phyloP scores from a whole-genome alignment of 2,329 filamentous ascomycete species.

The Alternaria longipes region DNA sequence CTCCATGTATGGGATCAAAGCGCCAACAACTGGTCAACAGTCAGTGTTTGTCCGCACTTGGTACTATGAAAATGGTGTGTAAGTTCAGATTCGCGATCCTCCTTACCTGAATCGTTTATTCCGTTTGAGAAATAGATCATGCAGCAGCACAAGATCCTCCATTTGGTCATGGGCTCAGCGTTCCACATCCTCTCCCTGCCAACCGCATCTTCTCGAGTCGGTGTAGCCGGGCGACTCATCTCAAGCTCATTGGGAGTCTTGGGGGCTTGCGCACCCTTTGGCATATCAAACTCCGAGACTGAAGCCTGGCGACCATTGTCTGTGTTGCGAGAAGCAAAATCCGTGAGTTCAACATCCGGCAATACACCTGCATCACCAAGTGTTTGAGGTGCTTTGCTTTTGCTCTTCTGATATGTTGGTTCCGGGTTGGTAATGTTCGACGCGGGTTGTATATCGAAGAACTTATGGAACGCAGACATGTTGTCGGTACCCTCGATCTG shows the following conservation, averaged over 20 bases:
- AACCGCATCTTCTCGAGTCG: constrained; percentile 51
- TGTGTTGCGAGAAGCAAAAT: constrained; percentile 31
- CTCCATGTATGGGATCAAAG: constrained; percentile 83
- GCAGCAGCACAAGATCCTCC: constrained; percentile 70
- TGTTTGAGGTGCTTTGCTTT: constrained; percentile 22
- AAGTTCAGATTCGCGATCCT: neutral
- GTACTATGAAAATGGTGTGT: neutral
- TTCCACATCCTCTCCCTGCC: constrained; percentile 66
- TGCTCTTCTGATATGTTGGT: constrained; percentile 44
- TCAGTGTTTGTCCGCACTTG: constrained; percentile 17
- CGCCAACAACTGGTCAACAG: constrained; percentile 66
- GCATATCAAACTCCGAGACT: constrained; percentile 18
- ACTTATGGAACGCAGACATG: constrained; percentile 50
- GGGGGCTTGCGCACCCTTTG: constrained; percentile 34
- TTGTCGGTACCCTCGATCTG: constrained; percentile 35
- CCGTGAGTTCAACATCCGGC: constrained; percentile 49
- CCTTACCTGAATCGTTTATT: constrained; percentile 71
- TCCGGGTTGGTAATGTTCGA: constrained; percentile 50
- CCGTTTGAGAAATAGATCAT: constrained; percentile 74
- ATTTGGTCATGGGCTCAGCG: constrained; percentile 72
- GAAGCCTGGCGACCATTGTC: constrained; percentile 34
- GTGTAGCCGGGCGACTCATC: constrained; percentile 63
- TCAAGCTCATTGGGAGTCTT: constrained; percentile 59
- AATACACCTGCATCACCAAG: constrained; percentile 26
- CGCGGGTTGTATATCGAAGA: constrained; percentile 55